Base-by-base conservation (phyloP, 1,284 basidiomycete genomes). In the Trametes versicolor region DNA sequence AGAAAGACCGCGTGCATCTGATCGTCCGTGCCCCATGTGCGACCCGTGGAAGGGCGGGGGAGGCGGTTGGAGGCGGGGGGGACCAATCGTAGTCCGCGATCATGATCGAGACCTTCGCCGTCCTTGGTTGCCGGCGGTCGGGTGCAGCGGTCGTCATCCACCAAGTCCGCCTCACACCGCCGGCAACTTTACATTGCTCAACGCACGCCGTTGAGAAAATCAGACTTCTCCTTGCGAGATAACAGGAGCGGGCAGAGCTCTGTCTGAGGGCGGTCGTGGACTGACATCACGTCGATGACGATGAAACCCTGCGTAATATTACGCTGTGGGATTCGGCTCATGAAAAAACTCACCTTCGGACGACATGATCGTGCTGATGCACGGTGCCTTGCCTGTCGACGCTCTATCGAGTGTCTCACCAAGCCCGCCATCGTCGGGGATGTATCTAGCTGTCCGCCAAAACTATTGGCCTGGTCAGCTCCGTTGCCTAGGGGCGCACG, bases 291-390 rank as follows among this genome's bases (percentile, higher is more conserved):
- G 37, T 13, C 37, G 37, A 12, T 39, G 15, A 39, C 37, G 10
- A 39, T 39, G 15, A 32, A 12, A 17, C 2, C 10, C 13, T 12
- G 37, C 2, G 37, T 3, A 39, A 39, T 3, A 39, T 39, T 39
- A 8, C 37, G 37, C 37, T 13, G 4, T 17, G 37, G 37, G 15
- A 39, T 39, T 13, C 37, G 37, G 37, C 12, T 2, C 37, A 39
- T 13, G 37, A 17, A 39, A 32, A 39, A 27, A 21, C 47, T 49
- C 47, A 49, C 47, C 4, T 27, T 4, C n/a, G 23, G 12, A 49
- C 47, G 47, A 49, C 47, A 27, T 34, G 49, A 50, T 50, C 49
- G 49, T 32, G 27, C 49, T 50, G 49, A 50, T 50, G 27, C 19
- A 21, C 43, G 3, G 43, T 21, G 19, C 45, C 37, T 17, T 39